Evolutionary conservation across 306 rosid species (phyloP).

Genomic region (Potentilla sterilis): DNA sequence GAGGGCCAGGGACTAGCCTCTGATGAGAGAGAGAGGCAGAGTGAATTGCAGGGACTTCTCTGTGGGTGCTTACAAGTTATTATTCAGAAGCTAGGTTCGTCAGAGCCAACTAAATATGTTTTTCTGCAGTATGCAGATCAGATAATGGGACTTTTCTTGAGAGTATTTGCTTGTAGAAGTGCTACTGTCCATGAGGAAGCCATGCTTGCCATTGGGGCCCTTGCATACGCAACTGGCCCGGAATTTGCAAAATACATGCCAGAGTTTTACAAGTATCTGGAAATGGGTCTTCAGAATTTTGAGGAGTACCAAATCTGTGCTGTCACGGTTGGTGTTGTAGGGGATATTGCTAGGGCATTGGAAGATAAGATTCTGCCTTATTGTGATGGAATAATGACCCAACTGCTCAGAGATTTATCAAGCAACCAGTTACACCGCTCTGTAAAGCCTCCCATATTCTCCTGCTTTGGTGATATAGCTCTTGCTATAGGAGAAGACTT

Average conservation of each 20-base stretch:
- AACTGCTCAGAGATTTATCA: constrained; percentile 78
- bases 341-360: constrained; percentile 86
- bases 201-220: constrained; percentile 95
- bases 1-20: constrained; percentile 75
- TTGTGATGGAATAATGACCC: constrained; percentile 92
- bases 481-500: constrained; percentile 86
- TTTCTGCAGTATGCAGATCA: constrained; percentile 77
- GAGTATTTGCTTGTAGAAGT: constrained; percentile 84
- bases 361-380: constrained; percentile 83
- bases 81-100: constrained; percentile 81
- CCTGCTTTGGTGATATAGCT: constrained; percentile 90
- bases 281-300: constrained; percentile 86
- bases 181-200: constrained; percentile 96
- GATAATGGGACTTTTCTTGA: constrained; percentile 72
- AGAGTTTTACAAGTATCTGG: constrained; percentile 72
- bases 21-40: constrained; percentile 77
- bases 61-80: constrained; percentile 92
- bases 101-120: constrained; percentile 65
- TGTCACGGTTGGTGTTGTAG: constrained; percentile 93
- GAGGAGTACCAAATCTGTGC: constrained; percentile 95
- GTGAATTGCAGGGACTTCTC: constrained; percentile 78
- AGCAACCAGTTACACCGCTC: constrained; percentile 87
- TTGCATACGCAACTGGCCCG: constrained; percentile 73
- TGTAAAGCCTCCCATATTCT: constrained; percentile 84
- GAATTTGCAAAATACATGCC: constrained; percentile 83